phyloP scores from a whole-genome alignment of 768 basidiomycete genomes.

The Amanita thiersii region DNA sequence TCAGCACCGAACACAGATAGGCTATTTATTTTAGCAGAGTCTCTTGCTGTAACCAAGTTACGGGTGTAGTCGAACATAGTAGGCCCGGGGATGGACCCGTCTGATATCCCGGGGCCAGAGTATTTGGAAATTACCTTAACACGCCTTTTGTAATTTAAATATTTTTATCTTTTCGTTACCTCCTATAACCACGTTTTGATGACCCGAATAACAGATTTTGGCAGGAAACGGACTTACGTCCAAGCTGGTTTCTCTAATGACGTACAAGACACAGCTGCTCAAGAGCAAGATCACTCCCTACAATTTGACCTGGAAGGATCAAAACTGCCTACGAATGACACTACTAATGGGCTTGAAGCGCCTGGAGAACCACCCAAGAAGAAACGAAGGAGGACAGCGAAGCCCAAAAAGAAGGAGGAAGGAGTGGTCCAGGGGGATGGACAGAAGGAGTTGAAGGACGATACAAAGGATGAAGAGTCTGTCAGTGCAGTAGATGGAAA shows the following conservation, averaged over 20 bases:
- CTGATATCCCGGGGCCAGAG: no score
- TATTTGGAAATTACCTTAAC: no score
- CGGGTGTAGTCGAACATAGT: no score
- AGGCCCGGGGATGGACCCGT: no score
- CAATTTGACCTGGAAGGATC: constrained; percentile 9
- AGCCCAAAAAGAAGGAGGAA: constrained; percentile 33
- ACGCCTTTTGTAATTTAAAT: no score
- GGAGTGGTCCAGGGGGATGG: constrained; percentile 19
- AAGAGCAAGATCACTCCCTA: constrained; percentile 9
- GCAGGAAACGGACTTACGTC: constrained; percentile 64
- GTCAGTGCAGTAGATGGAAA: not conserved
- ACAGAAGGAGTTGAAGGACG: constrained; percentile 15
- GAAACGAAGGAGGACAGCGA: constrained; percentile 50
- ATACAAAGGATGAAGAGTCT: constrained; percentile 9
- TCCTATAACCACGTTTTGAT: constrained; percentile 31
- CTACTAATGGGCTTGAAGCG: not conserved
- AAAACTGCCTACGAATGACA: not conserved
- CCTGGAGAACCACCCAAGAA: constrained; percentile 33
- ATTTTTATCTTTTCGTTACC: no score
- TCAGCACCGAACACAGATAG: no score
- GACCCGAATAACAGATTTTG: constrained; percentile 71
- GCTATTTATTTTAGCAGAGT: no score
- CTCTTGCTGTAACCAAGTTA: no score
- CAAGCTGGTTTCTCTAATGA: constrained; percentile 45
- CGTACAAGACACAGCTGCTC: constrained; percentile 3